Base-by-base conservation (phyloP, 441 rosid genomes). In the Mallotus japonicus region DNA sequence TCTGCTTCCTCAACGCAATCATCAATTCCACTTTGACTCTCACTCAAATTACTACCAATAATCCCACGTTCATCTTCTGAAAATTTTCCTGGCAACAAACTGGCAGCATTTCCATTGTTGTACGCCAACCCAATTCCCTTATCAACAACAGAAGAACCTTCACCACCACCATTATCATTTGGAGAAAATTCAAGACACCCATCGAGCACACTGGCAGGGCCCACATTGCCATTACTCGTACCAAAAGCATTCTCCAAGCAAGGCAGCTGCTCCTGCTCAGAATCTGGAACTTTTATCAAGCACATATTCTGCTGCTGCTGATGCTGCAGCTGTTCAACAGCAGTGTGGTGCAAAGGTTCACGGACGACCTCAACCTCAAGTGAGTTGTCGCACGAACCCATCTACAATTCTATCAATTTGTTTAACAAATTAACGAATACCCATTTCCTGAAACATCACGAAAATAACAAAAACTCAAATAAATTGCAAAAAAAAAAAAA, bases 341-440 rank as follows among this genome's bases (percentile, higher is more conserved):
- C 75, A 82, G 73, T 71, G 55, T 19, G 65, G 49, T 20, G 63
- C 44, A 71, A 65, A 44, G 70, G 58, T 76, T 79, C 83, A 42
- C 56, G 62, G 5, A 75, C 28, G 4, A 56, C 60, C 60, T 56
- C 60, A 56, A 56, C 68, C 50, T 55, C 75, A 54, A 53, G 47
- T 72, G 75, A 73, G 76, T 83, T 69, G 32, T 28, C 32, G 32
- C 32, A 28, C 50, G 77, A 85, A 74, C 82, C 79, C 83, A 87
- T 77, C 79, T 51, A 74, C 60, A 65, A 54, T 51, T 57, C 15
- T 34, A 56, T 22, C 60, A 74, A 70, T 62, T 77, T 50, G 49
- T 69, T 73, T 34, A 79, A 57, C 75, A 53, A 79, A 64, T 77
- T 20, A 82, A 57, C 34, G 44, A 63, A 62, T 14, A 73, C 40